Conservation (phyloP, 2,329 filamentous ascomycete species). For the Scorias spongiosa region DNA sequence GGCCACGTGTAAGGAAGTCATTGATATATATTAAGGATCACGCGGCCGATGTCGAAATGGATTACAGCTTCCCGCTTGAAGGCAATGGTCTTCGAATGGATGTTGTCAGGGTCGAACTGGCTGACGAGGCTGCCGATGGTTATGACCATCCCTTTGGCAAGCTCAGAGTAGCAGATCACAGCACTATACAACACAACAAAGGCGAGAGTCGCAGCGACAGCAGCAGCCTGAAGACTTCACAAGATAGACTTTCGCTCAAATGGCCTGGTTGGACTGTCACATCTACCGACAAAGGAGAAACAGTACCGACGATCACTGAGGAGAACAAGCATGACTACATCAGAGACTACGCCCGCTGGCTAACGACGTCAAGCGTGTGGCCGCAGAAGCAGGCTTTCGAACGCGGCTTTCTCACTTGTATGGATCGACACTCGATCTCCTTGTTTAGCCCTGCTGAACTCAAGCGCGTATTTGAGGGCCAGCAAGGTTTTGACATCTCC, state of each 20-base stretch:
- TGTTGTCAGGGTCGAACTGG: slow-evolving; percentile 14
- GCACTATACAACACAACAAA: background rate
- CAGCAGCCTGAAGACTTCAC: background rate
- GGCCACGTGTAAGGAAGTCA: slow-evolving; percentile 66
- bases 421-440: slow-evolving; percentile 31
- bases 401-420: slow-evolving; percentile 61
- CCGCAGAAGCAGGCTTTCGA: slow-evolving; percentile 71
- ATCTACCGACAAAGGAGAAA: slow-evolving; percentile 21
- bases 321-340: slow-evolving; percentile 66
- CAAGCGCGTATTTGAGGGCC: slow-evolving; percentile 68
- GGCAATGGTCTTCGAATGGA: slow-evolving; percentile 38
- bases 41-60: slow-evolving; percentile 57
- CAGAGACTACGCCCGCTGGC: slow-evolving; percentile 68
- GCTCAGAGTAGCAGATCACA: background rate
- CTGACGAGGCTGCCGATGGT: background rate
- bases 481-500: slow-evolving; percentile 61
- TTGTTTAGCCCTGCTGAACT: slow-evolving; percentile 54
- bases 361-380: slow-evolving; percentile 61
- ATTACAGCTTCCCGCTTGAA: slow-evolving; percentile 69
- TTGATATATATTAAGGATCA: slow-evolving; percentile 59
- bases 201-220: background rate
- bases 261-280: slow-evolving; percentile 42
- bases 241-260: slow-evolving; percentile 5
- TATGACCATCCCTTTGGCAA: background rate
- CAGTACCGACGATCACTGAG: slow-evolving; percentile 51